Conservation (phyloP, 176 grass and related monocot genomes). For the Microstegium vimineum region DNA sequence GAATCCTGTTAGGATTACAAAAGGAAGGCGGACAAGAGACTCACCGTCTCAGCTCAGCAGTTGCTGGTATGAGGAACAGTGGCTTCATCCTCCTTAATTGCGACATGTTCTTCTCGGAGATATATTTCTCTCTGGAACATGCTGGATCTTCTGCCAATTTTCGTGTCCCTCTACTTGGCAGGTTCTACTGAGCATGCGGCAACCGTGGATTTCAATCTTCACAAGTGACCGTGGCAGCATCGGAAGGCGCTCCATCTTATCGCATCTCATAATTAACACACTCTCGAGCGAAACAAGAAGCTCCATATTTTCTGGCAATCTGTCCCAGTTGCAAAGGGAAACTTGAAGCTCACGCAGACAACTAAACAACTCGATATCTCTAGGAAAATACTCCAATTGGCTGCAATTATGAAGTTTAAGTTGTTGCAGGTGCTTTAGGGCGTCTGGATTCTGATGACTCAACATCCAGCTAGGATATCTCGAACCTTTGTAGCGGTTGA, state of each 20-base stretch:
- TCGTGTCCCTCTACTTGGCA: background rate
- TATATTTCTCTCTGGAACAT: background rate
- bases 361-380: background rate
- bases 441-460: background rate
- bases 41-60: background rate
- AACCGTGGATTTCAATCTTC: background rate
- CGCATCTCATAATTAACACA: background rate
- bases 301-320: background rate
- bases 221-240: background rate
- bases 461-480: constrained; percentile 24
- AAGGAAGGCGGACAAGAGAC: background rate
- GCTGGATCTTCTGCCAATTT: background rate
- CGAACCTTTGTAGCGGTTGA: background rate
- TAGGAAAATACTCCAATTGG: background rate
- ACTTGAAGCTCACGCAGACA: background rate
- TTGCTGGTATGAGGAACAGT: background rate
- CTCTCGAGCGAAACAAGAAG: background rate
- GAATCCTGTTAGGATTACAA: too few species aligned
- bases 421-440: background rate
- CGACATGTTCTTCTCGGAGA: too few species aligned
- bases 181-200: background rate
- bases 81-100: background rate
- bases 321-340: background rate
- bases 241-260: background rate
- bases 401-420: background rate